These are phyloP conservation scores for Oryza glumipatula DNA, from an alignment of 176 grass and related monocot genomes.

Conservation along the genomic window DNA sequence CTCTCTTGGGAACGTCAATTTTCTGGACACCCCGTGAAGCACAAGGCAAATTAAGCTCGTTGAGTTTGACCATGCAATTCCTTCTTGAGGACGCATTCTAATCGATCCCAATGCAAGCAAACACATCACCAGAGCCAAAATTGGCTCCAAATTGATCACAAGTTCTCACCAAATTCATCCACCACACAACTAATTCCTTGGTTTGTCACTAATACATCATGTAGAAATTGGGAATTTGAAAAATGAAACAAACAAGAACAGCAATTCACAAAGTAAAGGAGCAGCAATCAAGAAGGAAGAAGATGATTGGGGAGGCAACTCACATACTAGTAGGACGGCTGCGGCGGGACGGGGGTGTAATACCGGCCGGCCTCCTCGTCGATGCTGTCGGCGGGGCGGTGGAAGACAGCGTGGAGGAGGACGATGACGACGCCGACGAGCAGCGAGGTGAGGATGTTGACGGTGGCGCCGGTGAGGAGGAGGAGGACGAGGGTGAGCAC, in stretches of 20 bases:
- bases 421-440: conserved; percentile 61
- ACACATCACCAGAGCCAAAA: neutral
- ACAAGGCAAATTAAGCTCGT: conserved; percentile 6
- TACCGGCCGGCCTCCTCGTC: conserved; percentile 63
- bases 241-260: neutral
- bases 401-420: conserved; percentile 53
- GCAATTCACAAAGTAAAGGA: conserved; percentile 29
- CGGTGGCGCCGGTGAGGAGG: conserved; percentile 68
- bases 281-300: neutral
- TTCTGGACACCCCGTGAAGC: neutral
- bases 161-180: neutral
- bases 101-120: neutral
- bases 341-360: conserved; percentile 51
- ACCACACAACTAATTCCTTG: neutral
- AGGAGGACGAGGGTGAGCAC: conserved; percentile 60
- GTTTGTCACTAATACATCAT: neutral
- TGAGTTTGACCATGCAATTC: conserved; percentile 34
- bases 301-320: neutral
- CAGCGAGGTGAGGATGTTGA: conserved; percentile 65
- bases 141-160: neutral
- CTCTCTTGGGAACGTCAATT: neutral
- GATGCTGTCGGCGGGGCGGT: conserved; percentile 51
- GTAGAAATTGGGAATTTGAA: neutral
- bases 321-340: conserved; percentile 27
- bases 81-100: neutral